Evolutionary conservation across 2,329 filamentous ascomycete species (phyloP), one percentile per base, ranked within the genome.

Genomic region (Seiridium unicorne): DNA sequence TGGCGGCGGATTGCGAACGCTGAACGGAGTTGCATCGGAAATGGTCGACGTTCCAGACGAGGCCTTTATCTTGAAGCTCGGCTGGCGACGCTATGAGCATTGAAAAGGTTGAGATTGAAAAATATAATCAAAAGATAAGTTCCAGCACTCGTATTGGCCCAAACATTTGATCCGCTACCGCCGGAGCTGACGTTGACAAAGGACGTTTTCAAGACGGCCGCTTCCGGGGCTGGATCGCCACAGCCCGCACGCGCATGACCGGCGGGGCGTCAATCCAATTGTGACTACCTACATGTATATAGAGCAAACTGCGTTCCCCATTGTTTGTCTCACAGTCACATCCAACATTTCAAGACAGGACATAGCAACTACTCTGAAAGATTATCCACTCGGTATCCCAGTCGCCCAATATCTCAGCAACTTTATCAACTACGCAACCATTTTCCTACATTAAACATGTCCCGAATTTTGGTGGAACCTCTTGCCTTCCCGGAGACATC

Each of bases 401-500:
- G 7, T 8, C 7, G 13, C 38, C 2, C 38, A 42, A 13, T 8
- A 7, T 42, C 7, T 42, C 7, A 13, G 38, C 38, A 42, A 42
- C 2, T 42, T 42, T 13, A 26, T 26, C 18, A 26, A 26, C 18
- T 26, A 26, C 18, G 2, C 18, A 49, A 32, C 32, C 11, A 26
- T 32, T 11, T 11, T 11, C 8, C 47, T 32, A 8, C 18, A 31
- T 9, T 31, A 49, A 8, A 31, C 8, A 61, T 60, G 59, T 63
- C 61, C 3, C 44, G 62, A 5, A 69, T 77, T 44, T 70, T 66
- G 18, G 68, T 81, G 46, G 67, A 75, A 31, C 77, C 78, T 8
- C 67, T 81, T n/a, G 44, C 65, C n/a, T 60, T 71, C 34, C 65
- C 74, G 3, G 64, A 72, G 49, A 72, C 70, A 44, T 79, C 79